Conservation (phyloP, 208 protist species). For the Acanthamoeba culbertsoni region DNA sequence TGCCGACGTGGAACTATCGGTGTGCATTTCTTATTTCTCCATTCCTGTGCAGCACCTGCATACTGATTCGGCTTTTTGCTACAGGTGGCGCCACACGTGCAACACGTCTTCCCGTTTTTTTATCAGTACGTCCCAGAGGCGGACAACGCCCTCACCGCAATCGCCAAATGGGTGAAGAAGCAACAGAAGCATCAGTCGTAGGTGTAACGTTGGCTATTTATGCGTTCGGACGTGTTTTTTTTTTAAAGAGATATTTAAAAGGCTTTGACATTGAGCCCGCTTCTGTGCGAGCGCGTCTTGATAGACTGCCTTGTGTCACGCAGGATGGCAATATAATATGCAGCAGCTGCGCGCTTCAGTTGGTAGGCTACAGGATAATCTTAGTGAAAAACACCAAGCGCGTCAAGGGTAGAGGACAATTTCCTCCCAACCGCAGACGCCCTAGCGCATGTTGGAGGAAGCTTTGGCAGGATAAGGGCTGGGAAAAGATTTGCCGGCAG, state of each 20-base stretch:
- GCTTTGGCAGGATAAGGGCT: too few species aligned
- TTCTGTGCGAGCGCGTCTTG: too few species aligned
- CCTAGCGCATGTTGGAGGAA: too few species aligned
- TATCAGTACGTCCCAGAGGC: not conserved
- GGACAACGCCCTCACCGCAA: not conserved
- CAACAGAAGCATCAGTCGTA: not conserved
- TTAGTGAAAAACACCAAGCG: not conserved
- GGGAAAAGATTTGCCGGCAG: too few species aligned
- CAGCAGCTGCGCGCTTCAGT: too few species aligned
- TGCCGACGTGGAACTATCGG: constrained; percentile 7
- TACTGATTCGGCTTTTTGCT: not conserved
- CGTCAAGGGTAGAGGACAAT: not conserved
- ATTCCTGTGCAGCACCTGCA: not conserved
- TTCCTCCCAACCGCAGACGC: not conserved
- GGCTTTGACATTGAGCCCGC: too few species aligned
- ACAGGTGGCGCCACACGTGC: constrained; percentile 15
- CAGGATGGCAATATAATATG: too few species aligned
- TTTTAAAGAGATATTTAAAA: not conserved
- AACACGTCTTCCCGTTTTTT: constrained; percentile 29
- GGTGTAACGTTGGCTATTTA: not conserved
- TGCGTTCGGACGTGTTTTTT: not conserved
- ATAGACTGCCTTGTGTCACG: too few species aligned
- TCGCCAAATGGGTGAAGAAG: constrained; percentile 32
- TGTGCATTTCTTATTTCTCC: not conserved
- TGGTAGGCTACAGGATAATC: too few species aligned